Conservation (phyloP, 1,284 basidiomycete genomes). For the Phlebopus sp. region DNA sequence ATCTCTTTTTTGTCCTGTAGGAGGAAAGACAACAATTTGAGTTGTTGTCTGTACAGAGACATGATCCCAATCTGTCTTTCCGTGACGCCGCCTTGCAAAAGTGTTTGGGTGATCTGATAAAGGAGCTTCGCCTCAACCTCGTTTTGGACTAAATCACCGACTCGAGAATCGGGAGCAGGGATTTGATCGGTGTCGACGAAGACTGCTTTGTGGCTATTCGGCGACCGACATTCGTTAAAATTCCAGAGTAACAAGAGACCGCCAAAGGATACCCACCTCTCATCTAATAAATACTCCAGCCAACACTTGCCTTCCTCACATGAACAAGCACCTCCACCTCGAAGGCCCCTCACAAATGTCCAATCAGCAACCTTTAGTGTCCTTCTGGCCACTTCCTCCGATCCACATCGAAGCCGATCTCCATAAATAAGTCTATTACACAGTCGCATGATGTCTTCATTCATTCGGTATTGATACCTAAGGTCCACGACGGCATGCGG, state of each 20-base stretch:
- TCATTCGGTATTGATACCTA: slow-evolving; percentile 94
- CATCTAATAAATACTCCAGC: slow-evolving; percentile 65
- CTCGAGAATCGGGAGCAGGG: slow-evolving; percentile 75
- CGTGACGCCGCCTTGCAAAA: slow-evolving; percentile 64
- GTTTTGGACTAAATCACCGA: slow-evolving; percentile 90
- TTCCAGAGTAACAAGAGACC: too few species aligned
- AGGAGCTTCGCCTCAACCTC: slow-evolving; percentile 70
- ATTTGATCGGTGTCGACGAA: slow-evolving; percentile 91
- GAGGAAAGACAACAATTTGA: slow-evolving; percentile 75
- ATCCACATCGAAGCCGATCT: slow-evolving; percentile 78
- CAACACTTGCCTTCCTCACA: slow-evolving; percentile 54
- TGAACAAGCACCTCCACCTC: slow-evolving; percentile 29
- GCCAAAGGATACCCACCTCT: slow-evolving; percentile 46
- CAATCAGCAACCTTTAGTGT: slow-evolving; percentile 53
- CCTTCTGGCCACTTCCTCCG: slow-evolving; percentile 62
- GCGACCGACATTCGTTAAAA: too few species aligned
- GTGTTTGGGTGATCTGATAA: slow-evolving; percentile 60
- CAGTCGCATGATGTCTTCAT: slow-evolving; percentile 91
- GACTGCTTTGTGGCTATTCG: slow-evolving; percentile 71
- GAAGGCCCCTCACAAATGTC: slow-evolving; percentile 41
- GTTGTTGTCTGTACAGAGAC: slow-evolving; percentile 92
- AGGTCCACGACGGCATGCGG: slow-evolving; percentile 83
- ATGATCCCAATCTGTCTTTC: slow-evolving; percentile 83
- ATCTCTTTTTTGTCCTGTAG: slow-evolving; percentile 54
- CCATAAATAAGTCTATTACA: slow-evolving; percentile 90